A percentile compares a stretch with the other conserved stretches of the same genome.
These are phyloP conservation scores for Sphagnum contortum DNA, from an alignment of 225 moss, liverwort and hornwort species.

Conservation along the genomic window DNA sequence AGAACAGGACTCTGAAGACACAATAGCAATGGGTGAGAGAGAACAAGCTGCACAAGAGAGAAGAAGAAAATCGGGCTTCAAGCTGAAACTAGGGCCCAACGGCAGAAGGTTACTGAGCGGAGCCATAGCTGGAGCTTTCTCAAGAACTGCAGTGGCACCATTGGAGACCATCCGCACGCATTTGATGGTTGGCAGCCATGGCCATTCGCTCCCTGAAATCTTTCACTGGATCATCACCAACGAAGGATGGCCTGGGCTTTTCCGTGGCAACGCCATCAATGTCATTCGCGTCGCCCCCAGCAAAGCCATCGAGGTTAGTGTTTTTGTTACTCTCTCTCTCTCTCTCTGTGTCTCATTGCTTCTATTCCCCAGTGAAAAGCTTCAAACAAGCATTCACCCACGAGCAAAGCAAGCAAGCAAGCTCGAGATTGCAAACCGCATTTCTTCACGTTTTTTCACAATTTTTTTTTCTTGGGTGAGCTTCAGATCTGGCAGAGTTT, in stretches of 20 bases:
- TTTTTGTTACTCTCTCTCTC: background rate
- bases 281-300: slow-evolving; percentile 78
- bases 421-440: background rate
- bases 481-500: background rate
- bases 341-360: background rate
- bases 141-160: slow-evolving; percentile 71
- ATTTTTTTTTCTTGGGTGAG: background rate
- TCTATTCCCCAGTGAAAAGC: background rate
- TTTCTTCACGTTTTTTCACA: background rate
- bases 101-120: slow-evolving; percentile 68
- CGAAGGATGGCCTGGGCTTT: slow-evolving; percentile 72
- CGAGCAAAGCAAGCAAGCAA: too few species aligned
- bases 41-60: slow-evolving; percentile 4
- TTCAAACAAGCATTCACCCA: too few species aligned
- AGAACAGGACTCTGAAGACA: slow-evolving; percentile 15
- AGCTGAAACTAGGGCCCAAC: slow-evolving; percentile 58
- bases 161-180: slow-evolving; percentile 76
- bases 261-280: slow-evolving; percentile 74
- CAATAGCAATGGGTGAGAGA: background rate
- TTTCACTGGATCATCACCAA: slow-evolving; percentile 56
- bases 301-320: slow-evolving; percentile 71
- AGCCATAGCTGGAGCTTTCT: slow-evolving; percentile 73
- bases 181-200: slow-evolving; percentile 72
- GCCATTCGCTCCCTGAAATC: slow-evolving; percentile 38
- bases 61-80: slow-evolving; percentile 31